Percentiles rank a stretch among this genome's conserved stretches.
These are phyloP conservation scores for Trichoderma parareesei DNA, from an alignment of 495 filamentous ascomycete genomes.

Conservation along the genomic window DNA sequence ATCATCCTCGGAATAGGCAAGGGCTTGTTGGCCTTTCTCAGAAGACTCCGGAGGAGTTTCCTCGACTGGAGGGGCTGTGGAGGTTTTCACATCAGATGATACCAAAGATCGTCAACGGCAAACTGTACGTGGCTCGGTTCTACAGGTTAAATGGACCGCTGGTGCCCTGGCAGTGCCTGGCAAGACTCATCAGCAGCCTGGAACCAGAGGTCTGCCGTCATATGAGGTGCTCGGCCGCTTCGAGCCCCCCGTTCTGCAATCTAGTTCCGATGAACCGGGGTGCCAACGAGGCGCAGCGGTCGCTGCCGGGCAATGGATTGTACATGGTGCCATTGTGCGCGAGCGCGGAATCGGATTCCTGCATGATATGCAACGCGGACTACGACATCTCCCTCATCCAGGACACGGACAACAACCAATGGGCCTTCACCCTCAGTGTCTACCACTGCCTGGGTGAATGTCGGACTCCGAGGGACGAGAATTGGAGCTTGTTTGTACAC, in stretches of 20 bases:
- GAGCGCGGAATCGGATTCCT: neutral
- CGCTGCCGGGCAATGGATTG: too few relatives aligned
- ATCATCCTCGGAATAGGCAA: neutral
- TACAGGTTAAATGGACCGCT: neutral
- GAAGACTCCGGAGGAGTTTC: neutral
- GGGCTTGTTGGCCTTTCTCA: neutral
- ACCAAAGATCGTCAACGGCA: neutral
- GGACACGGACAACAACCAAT: neutral
- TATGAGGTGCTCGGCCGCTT: neutral
- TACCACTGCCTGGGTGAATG: neutral
- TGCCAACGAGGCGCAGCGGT: too few relatives aligned
- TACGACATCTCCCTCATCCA: neutral
- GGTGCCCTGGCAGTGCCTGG: neutral
- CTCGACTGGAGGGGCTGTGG: neutral
- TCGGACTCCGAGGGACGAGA: neutral
- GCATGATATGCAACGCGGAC: neutral
- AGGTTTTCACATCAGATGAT: neutral
- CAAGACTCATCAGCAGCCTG: neutral
- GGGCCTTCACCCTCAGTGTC: neutral
- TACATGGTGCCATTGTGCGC: neutral
- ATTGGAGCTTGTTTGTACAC: neutral
- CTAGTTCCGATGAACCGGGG: too few relatives aligned
- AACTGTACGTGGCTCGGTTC: neutral
- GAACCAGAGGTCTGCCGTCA: neutral
- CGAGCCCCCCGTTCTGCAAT: neutral